Conservation (phyloP, 2,329 filamentous ascomycete species). For the Sporothrix protearum region DNA sequence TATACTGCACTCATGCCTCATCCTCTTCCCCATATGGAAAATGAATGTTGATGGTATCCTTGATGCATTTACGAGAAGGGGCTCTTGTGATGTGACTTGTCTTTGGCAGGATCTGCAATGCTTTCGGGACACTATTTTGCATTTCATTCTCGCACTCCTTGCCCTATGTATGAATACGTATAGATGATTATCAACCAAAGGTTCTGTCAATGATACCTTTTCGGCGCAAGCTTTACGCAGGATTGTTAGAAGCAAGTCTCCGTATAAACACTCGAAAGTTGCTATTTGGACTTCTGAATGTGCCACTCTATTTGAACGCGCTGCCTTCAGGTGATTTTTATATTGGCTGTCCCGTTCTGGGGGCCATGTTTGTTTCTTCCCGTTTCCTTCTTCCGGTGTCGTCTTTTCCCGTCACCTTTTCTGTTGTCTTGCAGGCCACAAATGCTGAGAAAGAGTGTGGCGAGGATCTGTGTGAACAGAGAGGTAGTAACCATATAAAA, state of each 20-base stretch:
- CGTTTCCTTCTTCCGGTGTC: background rate
- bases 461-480: background rate
- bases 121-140: background rate
- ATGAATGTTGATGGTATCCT: background rate
- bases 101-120: background rate
- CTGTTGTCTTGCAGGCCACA: background rate
- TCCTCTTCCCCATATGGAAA: background rate
- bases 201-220: background rate
- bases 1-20: background rate
- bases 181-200: no score
- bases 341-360: conserved; percentile 9
- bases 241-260: no score
- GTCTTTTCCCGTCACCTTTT: background rate
- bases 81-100: background rate
- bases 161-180: background rate
- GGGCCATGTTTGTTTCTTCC: conserved; percentile 4
- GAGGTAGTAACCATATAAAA: background rate
- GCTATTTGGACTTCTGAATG: background rate
- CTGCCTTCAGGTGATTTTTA: background rate
- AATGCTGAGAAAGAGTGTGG: background rate
- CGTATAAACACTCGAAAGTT: background rate
- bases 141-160: background rate
- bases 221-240: no score
- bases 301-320: background rate
- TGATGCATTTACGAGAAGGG: background rate